phyloP scores from a whole-genome alignment of 148 eudicot species.

The Spergularia bocconei region DNA sequence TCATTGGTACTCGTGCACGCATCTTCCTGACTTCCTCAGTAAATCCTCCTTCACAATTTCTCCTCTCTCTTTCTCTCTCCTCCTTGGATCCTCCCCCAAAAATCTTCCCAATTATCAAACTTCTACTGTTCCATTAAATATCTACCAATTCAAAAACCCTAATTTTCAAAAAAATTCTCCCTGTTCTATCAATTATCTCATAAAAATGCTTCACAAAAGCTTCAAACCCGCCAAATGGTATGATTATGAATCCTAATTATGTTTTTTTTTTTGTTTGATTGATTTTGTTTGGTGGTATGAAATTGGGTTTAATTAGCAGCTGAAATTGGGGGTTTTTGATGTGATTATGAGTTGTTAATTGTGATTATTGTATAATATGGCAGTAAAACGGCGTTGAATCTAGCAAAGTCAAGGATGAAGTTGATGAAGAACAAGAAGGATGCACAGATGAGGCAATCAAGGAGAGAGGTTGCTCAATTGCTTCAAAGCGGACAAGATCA shows the following conservation, averaged over 20 bases:
- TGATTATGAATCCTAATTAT: neutral
- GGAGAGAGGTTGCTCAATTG: slow-evolving; percentile 77
- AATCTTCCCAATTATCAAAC: too few relatives aligned
- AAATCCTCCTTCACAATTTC: too few relatives aligned
- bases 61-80: too few relatives aligned
- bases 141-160: too few relatives aligned
- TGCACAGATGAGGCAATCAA: slow-evolving; percentile 63
- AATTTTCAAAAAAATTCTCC: too few relatives aligned
- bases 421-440: slow-evolving; percentile 89
- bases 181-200: too few relatives aligned
- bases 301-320: neutral
- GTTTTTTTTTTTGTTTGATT: neutral
- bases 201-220: slow-evolving; percentile 58
- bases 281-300: neutral
- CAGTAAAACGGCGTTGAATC: slow-evolving; percentile 88
- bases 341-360: neutral
- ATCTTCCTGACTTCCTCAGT: too few relatives aligned
- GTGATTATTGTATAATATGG: slow-evolving; percentile 11
- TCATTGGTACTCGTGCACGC: too few relatives aligned
- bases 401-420: slow-evolving; percentile 75
- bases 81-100: too few relatives aligned
- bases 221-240: slow-evolving; percentile 96
- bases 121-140: too few relatives aligned
- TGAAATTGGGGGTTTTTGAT: neutral
- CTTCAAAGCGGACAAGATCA: slow-evolving; percentile 83